These are phyloP conservation scores for Cladophialophora carrionii DNA, from an alignment of 2,329 filamentous ascomycete genomes.

Conservation along the genomic window DNA sequence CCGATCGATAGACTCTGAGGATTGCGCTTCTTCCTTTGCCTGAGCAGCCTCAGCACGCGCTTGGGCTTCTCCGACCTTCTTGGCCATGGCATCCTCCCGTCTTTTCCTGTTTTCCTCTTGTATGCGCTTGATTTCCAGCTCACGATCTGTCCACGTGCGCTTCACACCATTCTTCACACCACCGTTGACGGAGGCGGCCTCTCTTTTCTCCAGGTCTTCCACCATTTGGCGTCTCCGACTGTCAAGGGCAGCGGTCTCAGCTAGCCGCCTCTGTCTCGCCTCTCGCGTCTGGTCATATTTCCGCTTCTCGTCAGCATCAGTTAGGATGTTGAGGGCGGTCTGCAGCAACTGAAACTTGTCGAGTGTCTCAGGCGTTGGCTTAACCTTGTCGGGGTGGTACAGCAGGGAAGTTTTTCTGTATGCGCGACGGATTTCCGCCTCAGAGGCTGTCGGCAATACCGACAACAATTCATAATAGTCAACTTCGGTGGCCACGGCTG, in stretches of 20 bases:
- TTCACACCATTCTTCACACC: conserved; percentile 55
- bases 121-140: conserved; percentile 57
- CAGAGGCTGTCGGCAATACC: conserved; percentile 64
- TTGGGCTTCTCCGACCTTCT: conserved; percentile 49
- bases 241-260: conserved; percentile 73
- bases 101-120: conserved; percentile 58
- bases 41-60: conserved; percentile 41
- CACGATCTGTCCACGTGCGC: conserved; percentile 57
- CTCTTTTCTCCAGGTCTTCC: conserved; percentile 81
- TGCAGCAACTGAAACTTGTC: conserved; percentile 84
- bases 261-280: conserved; percentile 69
- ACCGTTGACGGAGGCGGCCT: conserved; percentile 42
- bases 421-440: conserved; percentile 76
- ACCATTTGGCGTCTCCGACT: conserved; percentile 74
- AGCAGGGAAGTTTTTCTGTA: conserved; percentile 86
- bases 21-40: conserved; percentile 24
- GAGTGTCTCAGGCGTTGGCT: conserved; percentile 67
- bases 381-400: conserved; percentile 91
- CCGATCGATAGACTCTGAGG: conserved; percentile 51
- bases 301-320: conserved; percentile 68
- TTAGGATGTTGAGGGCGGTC: conserved; percentile 82
- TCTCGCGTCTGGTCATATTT: conserved; percentile 78
- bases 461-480: conserved; percentile 80
- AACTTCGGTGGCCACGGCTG: conserved; percentile 41
- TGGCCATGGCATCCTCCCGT: conserved; percentile 51